Base-by-base conservation (phyloP, 352 stramenopile species). In the Globisporangium carolinianum region DNA sequence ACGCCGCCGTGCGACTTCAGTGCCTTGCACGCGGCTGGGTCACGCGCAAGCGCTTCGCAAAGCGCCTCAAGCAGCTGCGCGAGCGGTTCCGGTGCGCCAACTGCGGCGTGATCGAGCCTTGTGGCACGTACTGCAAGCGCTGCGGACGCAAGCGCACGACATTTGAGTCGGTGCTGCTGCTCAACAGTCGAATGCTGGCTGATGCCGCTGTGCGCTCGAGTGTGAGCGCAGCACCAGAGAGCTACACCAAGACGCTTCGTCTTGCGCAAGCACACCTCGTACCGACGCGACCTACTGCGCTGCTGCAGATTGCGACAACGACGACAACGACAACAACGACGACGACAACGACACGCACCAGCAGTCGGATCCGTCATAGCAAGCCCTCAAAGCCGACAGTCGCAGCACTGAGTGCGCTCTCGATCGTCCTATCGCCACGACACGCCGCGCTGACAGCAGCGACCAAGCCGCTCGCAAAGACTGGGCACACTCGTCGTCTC, bases 121-220 rank as follows among this genome's bases (percentile, higher is more conserved):
- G 76, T 39, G 79, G 72, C 4, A 52, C 65, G 3, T 89, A 89
- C 63, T 89, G 79, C 65, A 89, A 89, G 54, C 70, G 75, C 17
- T 89, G 79, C 50, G 79, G 79, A n/a, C 68, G 76, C 1, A 62
- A 71, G 5, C 71, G 76, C 9, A 68, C 63, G 38, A 69, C 61
- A 11, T 75, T 75, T 43, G 65, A 65, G 7, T 42, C 65, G 9
- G 39, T 68, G 35, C 0, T 32, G 18, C 18, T 37, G 6, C 47
- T 4, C 47, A 38, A 56, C 46, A 6, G 39, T 43, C 10, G 2
- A 11, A 43, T 43, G 7, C 39, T 43, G 7, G 39, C 39, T 43
- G 39, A 12, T 11, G 39, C 7, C 39, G 39, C 39, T 24, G 18
- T 24, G 18, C 36, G n/a, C 15, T 53, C 6, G 14, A 39, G 55